A percentile compares a stretch with the other conserved stretches of the same genome.
Conservation (phyloP, 2,329 filamentous ascomycete genomes). For the Arthrinium puccinioides region DNA sequence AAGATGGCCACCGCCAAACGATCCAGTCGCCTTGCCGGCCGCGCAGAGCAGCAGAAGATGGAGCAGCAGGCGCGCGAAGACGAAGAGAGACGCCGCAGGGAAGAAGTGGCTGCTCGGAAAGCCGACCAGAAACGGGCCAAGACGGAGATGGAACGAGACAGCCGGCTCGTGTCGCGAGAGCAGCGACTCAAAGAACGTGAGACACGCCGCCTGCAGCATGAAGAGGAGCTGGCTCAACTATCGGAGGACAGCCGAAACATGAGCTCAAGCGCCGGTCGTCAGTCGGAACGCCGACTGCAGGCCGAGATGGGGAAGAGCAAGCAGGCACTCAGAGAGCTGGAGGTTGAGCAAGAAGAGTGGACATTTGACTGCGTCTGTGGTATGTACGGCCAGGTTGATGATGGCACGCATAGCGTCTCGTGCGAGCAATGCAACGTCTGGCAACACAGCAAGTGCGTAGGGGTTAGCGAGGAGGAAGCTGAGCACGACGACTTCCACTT, state of each 20-base stretch:
- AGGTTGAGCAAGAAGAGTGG: conserved; percentile 72
- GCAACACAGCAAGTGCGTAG: conserved; percentile 93
- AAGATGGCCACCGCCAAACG: conserved; percentile 91
- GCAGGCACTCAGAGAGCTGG: conserved; percentile 66
- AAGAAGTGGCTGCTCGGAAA: conserved; percentile 59
- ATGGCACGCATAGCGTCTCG: conserved; percentile 86
- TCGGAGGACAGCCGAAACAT: conserved; percentile 62
- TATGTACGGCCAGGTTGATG: conserved; percentile 84
- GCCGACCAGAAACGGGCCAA: conserved; percentile 54
- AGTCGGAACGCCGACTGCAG: conserved; percentile 75
- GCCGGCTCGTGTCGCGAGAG: conserved; percentile 75
- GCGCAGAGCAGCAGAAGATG: conserved; percentile 68
- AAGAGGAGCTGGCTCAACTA: conserved; percentile 74
- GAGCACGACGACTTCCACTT: conserved; percentile 85
- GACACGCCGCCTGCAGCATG: conserved; percentile 70
- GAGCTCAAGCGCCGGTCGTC: conserved; percentile 47
- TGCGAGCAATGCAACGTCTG: conserved; percentile 93
- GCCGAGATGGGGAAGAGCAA: conserved; percentile 75
- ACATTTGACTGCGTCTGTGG: conserved; percentile 93
- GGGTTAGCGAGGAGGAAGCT: conserved; percentile 69
- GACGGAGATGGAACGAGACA: conserved; percentile 67
- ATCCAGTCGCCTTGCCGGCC: conserved; percentile 81
- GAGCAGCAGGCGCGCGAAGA: conserved; percentile 67
- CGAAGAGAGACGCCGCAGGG: conserved; percentile 55
- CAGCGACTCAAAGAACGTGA: conserved; percentile 82